Conservation (phyloP, 2,329 filamentous ascomycete genomes). For the Colletotrichum tropicale region DNA sequence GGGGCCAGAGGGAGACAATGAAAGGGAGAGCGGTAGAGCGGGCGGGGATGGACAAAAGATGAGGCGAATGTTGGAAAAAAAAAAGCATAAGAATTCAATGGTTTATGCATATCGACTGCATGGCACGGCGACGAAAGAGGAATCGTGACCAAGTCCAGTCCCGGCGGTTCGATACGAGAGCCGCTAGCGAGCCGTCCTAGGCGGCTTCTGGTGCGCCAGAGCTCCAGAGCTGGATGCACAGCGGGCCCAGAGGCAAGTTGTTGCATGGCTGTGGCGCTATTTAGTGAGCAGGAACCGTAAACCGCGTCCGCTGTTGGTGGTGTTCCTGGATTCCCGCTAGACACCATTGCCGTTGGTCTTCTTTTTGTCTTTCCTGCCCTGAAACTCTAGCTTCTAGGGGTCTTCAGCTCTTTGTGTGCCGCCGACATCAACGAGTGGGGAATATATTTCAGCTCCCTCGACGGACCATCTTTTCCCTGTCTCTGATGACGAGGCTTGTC, state of each 20-base stretch:
- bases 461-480: background rate
- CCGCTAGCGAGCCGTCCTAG: background rate
- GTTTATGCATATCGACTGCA: background rate
- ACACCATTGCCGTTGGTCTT: background rate
- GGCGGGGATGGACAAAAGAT: background rate
- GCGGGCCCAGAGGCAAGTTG: background rate
- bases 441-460: background rate
- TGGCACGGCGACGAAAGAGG: background rate
- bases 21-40: background rate
- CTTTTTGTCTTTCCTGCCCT: background rate
- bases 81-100: background rate
- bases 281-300: background rate
- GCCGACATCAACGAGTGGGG: background rate
- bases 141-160: background rate
- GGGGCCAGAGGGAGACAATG: background rate
- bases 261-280: background rate
- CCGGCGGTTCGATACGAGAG: background rate
- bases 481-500: background rate
- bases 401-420: background rate
- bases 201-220: background rate
- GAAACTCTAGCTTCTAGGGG: background rate
- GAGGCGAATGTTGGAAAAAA: background rate
- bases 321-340: conserved; percentile 1
- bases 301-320: background rate
- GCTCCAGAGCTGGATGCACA: background rate